phyloP scores from a whole-genome alignment of 2,329 filamentous ascomycete genomes.

The Fusarium aywerte region DNA sequence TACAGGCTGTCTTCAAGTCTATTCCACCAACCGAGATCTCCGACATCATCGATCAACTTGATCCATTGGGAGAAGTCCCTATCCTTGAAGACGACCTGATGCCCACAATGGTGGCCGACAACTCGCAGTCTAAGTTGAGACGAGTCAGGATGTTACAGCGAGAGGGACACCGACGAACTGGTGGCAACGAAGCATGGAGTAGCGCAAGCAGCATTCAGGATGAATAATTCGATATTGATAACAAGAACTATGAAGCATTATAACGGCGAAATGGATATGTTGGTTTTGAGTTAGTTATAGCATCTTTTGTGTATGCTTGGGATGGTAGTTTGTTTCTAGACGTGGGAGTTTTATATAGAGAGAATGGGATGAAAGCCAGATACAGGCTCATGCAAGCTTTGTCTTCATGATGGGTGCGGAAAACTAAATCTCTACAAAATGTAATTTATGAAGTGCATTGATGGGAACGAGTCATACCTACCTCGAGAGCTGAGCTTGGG shows the following conservation, averaged over 20 bases:
- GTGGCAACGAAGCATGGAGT: slow-evolving; percentile 25
- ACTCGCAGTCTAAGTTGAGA: slow-evolving; percentile 38
- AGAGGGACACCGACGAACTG: slow-evolving; percentile 27
- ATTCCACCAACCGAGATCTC: slow-evolving; percentile 61
- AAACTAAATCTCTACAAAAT: not conserved
- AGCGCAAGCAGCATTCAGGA: slow-evolving; percentile 28
- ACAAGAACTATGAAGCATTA: slow-evolving; percentile 18
- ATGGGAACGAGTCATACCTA: not conserved
- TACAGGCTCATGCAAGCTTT: not conserved
- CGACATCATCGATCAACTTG: slow-evolving; percentile 50
- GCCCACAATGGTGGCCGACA: slow-evolving; percentile 45
- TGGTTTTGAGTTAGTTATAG: not conserved
- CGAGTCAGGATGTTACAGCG: slow-evolving; percentile 39
- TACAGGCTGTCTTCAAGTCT: slow-evolving; percentile 69
- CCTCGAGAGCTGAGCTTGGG: not conserved
- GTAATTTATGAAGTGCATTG: not conserved
- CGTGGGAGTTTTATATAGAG: not conserved
- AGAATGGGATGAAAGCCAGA: not conserved
- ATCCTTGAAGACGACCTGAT: slow-evolving; percentile 50
- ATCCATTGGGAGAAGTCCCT: slow-evolving; percentile 50
- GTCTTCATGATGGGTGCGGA: not conserved
- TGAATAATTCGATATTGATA: slow-evolving; percentile 4
- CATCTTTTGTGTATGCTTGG: not conserved
- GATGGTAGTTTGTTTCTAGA: not conserved
- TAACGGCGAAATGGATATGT: slow-evolving; percentile 27